Evolutionary conservation across 177 flowering plant genomes (phyloP).

Genomic region (Viscum album): DNA sequence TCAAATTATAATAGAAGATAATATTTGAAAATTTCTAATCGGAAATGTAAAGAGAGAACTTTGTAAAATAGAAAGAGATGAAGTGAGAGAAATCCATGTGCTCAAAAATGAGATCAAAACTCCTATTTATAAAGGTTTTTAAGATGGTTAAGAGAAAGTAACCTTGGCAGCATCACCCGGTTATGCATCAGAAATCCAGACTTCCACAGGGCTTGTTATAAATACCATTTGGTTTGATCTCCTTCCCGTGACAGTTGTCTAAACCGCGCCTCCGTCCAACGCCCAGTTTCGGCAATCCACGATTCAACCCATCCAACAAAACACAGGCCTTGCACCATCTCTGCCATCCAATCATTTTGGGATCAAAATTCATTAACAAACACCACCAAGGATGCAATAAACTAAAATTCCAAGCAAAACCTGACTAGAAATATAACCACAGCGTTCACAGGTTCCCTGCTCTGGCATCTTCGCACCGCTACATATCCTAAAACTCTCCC

Average conservation of each 20-base stretch:
- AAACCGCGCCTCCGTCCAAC: conserved; percentile 62
- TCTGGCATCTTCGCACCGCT: conserved; percentile 91
- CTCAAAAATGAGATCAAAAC: too few species aligned
- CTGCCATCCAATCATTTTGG: conserved; percentile 26
- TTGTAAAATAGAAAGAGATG: too few species aligned
- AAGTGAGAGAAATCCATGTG: too few species aligned
- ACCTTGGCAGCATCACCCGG: too few species aligned
- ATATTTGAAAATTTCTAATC: too few species aligned
- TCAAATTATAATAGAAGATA: too few species aligned
- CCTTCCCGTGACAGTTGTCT: conserved; percentile 23
- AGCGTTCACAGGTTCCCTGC: conserved; percentile 90
- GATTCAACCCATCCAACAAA: conserved; percentile 76
- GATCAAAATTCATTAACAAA: background rate
- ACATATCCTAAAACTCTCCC: conserved; percentile 85
- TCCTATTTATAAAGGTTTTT: too few species aligned
- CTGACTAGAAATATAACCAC: conserved; percentile 99
- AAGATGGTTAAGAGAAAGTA: too few species aligned
- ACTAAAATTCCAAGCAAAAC: conserved; percentile 23
- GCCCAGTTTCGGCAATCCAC: conserved; percentile 88
- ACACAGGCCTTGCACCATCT: conserved; percentile 99
- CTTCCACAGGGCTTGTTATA: conserved; percentile 72
- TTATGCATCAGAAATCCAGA: conserved; percentile 70
- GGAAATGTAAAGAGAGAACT: too few species aligned
- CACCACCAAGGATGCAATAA: background rate
- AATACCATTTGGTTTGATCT: conserved; percentile 22